Conservation (phyloP, 2,329 filamentous ascomycete species). For the Aureobasidium pullulans region DNA sequence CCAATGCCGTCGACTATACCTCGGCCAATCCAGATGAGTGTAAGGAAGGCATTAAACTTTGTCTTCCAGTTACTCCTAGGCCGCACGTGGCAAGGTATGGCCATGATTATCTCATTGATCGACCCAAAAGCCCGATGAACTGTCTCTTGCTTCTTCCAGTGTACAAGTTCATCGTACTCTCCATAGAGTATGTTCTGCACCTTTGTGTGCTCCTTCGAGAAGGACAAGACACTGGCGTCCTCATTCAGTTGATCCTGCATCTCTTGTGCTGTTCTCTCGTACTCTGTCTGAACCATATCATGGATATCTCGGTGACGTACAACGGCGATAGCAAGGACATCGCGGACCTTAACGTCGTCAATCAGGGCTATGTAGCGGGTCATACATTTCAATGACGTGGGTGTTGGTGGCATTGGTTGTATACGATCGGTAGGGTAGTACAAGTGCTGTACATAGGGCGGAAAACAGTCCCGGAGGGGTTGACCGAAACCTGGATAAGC, state of each 20-base stretch:
- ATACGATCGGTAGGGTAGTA: not conserved
- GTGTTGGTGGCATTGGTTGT: not conserved
- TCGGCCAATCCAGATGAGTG: not conserved
- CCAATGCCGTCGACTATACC: not conserved
- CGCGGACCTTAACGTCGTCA: not conserved
- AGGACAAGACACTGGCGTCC: not conserved
- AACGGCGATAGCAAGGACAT: not conserved
- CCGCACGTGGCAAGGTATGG: not conserved
- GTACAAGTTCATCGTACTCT: not conserved
- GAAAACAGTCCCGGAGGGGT: not conserved
- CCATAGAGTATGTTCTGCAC: not conserved
- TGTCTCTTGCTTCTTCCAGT: not conserved
- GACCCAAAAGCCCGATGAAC: not conserved
- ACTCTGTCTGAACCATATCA: not conserved
- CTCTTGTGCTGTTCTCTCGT: not conserved
- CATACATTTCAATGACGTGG: not conserved
- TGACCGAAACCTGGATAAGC: not conserved
- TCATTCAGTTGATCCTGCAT: not conserved
- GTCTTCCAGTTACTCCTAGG: not conserved
- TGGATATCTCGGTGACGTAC: not conserved
- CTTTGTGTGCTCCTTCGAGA: not conserved
- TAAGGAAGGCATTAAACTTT: not conserved
- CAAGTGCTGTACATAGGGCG: not conserved
- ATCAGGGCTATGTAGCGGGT: not conserved
- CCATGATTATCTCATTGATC: not conserved